Conservation (phyloP, 78 protist genomes). For the Pigoraptor vietnamica region DNA sequence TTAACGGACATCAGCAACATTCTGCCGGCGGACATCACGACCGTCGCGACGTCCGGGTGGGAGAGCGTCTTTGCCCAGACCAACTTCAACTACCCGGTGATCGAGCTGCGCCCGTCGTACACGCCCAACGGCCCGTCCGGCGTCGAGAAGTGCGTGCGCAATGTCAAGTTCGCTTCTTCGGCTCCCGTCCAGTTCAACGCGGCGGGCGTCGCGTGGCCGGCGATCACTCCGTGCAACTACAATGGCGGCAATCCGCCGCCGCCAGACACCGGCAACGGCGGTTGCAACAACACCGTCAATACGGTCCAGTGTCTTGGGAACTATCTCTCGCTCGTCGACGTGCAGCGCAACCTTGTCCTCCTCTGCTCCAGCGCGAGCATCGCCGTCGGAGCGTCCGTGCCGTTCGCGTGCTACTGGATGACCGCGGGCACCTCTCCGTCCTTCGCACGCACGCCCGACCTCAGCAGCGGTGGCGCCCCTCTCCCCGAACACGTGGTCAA, state of each 20-base stretch:
- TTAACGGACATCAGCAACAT: not conserved
- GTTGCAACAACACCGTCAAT: not conserved
- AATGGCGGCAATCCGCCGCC: not conserved
- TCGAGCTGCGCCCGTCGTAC: not conserved
- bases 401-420: not conserved
- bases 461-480: not conserved
- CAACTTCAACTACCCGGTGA: not conserved
- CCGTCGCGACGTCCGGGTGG: not conserved
- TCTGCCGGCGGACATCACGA: not conserved
- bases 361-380: not conserved
- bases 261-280: not conserved
- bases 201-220: not conserved
- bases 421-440: not conserved
- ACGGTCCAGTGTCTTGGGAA: not conserved
- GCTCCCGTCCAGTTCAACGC: not conserved
- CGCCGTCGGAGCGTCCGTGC: not conserved
- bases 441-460: not conserved
- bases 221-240: not conserved
- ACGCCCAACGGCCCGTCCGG: too few relatives aligned
- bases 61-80: not conserved
- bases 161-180: not conserved
- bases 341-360: not conserved
- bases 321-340: not conserved
- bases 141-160: not conserved
- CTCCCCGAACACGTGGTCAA: not conserved